A percentile compares a stretch with the other conserved stretches of the same genome.
phyloP scores from a whole-genome alignment of 495 filamentous ascomycete genomes.

The Tetracladium marchalianum region DNA sequence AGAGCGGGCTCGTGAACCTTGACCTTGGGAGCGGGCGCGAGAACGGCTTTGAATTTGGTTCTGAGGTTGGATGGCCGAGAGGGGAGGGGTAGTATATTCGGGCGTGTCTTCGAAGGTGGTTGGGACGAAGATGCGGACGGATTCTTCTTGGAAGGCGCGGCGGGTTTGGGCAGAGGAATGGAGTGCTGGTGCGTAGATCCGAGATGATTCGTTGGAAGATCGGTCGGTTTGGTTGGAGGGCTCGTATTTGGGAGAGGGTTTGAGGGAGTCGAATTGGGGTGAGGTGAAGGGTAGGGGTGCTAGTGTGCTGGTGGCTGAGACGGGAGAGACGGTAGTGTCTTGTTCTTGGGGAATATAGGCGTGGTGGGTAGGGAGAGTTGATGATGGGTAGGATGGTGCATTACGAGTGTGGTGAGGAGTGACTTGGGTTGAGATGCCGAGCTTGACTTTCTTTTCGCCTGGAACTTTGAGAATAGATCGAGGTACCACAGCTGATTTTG shows the following conservation, averaged over 20 bases:
- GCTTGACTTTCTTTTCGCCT: no score
- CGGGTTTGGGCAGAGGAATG: not conserved
- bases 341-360: constrained; percentile 5
- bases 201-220: not conserved
- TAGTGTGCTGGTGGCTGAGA: not conserved
- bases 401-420: no score
- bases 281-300: not conserved
- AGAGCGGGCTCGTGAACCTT: no score
- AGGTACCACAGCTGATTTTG: no score
- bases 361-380: constrained; percentile 8
- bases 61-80: no score
- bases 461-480: no score
- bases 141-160: not conserved
- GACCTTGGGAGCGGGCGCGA: no score
- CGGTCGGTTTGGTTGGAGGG: not conserved
- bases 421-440: no score
- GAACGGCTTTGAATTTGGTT: no score
- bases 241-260: not conserved
- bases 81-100: no score
- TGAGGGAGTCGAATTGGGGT: not conserved
- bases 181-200: not conserved
- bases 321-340: not conserved
- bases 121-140: not conserved
- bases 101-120: not conserved
- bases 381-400: not conserved